Evolutionary conservation across 139 green algal genomes (phyloP).

Genomic region (Trebouxia sp.): DNA sequence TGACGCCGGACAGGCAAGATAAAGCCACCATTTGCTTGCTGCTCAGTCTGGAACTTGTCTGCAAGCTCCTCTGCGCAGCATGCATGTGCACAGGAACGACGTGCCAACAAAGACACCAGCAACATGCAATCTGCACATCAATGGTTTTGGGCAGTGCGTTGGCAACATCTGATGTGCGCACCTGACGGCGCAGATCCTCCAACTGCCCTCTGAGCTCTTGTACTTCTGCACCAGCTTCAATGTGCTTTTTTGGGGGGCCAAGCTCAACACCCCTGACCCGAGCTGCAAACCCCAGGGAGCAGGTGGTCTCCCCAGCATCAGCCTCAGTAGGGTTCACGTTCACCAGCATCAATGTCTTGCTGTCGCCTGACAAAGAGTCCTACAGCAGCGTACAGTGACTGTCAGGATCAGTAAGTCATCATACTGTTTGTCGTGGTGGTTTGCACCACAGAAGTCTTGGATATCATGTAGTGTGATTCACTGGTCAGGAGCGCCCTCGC

Average conservation of each 20-base stretch:
- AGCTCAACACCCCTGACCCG: conserved; percentile 86
- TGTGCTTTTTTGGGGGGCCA: conserved; percentile 51
- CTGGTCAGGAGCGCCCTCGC: no score
- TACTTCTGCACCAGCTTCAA: conserved; percentile 27
- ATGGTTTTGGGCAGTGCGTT: background rate
- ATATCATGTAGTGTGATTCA: no score
- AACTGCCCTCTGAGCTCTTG: conserved; percentile 19
- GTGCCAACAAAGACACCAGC: no score
- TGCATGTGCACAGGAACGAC: no score
- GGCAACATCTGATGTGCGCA: background rate
- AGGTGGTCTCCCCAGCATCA: conserved; percentile 64
- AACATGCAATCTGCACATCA: no score
- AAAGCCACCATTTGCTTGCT: background rate
- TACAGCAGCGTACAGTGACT: conserved; percentile 21
- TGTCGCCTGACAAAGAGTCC: conserved; percentile 78
- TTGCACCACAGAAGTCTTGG: background rate
- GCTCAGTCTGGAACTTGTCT: background rate
- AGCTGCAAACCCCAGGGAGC: conserved; percentile 86
- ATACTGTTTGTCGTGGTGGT: background rate
- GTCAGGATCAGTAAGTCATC: background rate
- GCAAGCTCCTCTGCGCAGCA: no score
- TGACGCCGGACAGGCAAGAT: background rate
- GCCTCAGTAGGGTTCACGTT: conserved; percentile 74
- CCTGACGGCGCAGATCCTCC: conserved; percentile 16
- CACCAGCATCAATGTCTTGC: conserved; percentile 92